A percentile compares a stretch with the other conserved stretches of the same genome.
Conservation (phyloP, 2,329 filamentous ascomycete species). For the Monilinia vaccinii-corymbosi region DNA sequence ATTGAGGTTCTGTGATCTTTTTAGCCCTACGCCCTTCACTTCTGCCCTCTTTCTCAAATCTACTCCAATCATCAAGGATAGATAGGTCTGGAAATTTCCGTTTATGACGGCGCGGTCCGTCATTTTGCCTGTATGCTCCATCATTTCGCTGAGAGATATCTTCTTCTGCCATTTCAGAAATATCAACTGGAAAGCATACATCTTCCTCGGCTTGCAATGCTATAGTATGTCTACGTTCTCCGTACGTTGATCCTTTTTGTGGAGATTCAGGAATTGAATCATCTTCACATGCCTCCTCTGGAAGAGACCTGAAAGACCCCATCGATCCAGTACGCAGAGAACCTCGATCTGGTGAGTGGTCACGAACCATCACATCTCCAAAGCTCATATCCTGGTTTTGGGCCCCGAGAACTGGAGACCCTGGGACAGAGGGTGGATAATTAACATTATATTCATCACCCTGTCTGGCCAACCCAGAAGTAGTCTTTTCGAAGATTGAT, state of each 20-base stretch:
- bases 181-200: conserved; percentile 80
- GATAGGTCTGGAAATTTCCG: conserved; percentile 79
- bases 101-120: conserved; percentile 42
- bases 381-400: conserved; percentile 47
- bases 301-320: conserved; percentile 15
- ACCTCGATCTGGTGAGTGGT: conserved; percentile 37
- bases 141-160: conserved; percentile 47
- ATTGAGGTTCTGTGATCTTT: conserved; percentile 86
- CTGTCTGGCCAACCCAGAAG: conserved; percentile 14
- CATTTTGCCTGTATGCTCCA: conserved; percentile 28
- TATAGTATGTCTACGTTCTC: conserved; percentile 46
- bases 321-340: conserved; percentile 13
- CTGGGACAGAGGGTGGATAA: conserved; percentile 59
- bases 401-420: conserved; percentile 45
- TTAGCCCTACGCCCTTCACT: conserved; percentile 78
- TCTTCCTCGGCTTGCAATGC: conserved; percentile 67
- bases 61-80: conserved; percentile 81
- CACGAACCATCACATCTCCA: conserved; percentile 62
- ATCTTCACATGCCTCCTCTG: conserved; percentile 24
- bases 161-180: conserved; percentile 76
- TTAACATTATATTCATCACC: conserved; percentile 53
- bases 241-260: conserved; percentile 20
- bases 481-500: conserved; percentile 26
- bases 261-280: conserved; percentile 22
- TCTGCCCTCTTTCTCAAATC: conserved; percentile 79